These are phyloP conservation scores for Alternaria infectoria DNA, from an alignment of 2,329 filamentous ascomycete genomes.

Conservation along the genomic window DNA sequence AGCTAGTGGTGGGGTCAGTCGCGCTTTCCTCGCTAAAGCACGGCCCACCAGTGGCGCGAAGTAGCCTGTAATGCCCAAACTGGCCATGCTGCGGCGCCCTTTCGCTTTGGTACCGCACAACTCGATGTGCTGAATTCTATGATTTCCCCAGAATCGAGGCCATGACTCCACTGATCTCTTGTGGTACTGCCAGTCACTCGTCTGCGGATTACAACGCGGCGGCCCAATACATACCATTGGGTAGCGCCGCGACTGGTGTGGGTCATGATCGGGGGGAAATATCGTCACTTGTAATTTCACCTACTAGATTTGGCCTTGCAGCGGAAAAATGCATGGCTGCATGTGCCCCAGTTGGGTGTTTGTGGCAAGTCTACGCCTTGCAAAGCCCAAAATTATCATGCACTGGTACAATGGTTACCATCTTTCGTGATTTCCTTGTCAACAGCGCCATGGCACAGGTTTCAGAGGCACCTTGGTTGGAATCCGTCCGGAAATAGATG, in stretches of 20 bases:
- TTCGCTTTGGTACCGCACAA: not conserved
- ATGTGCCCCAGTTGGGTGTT: not conserved
- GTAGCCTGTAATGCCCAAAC: constrained; percentile 9
- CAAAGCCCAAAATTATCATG: not conserved
- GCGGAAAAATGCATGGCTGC: constrained; percentile 4
- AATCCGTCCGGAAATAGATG: not conserved
- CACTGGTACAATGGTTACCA: not conserved
- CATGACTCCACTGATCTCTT: not conserved
- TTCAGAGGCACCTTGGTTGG: not conserved
- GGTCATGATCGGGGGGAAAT: constrained; percentile 4
- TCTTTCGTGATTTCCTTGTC: not conserved
- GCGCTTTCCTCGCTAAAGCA: constrained; percentile 21
- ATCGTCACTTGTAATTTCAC: constrained; percentile 8
- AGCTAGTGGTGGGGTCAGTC: constrained; percentile 22
- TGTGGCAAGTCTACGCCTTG: constrained; percentile 5
- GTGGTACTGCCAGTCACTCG: not conserved
- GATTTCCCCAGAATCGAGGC: not conserved
- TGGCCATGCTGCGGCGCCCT: constrained; percentile 18
- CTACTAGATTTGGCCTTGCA: constrained; percentile 5
- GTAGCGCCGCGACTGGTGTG: constrained; percentile 16
- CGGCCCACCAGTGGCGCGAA: constrained; percentile 23
- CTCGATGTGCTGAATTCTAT: not conserved
- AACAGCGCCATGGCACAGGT: not conserved
- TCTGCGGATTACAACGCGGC: constrained; percentile 2
- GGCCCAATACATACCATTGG: constrained; percentile 25